Evolutionary conservation across 805 yeast species (phyloP).

Genomic region (Yarrowia divulgata): DNA sequence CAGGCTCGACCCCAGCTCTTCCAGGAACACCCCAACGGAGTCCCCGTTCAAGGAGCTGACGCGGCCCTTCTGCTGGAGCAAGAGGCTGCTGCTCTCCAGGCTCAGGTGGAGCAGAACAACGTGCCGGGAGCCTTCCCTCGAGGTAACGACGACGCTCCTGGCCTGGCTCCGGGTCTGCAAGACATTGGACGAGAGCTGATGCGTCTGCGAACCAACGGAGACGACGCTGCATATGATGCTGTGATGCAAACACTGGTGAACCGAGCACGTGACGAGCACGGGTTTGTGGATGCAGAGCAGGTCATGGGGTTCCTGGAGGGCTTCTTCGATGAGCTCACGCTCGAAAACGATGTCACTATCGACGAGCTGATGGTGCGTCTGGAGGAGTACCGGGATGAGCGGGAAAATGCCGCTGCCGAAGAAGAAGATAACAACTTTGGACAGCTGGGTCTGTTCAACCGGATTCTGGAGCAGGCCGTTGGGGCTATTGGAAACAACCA

Average conservation of each 20-base stretch:
- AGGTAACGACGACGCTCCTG: slow-evolving; percentile 1
- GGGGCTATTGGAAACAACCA: slow-evolving; percentile 35
- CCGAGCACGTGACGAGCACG: slow-evolving; percentile 24
- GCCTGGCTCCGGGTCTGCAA: slow-evolving; percentile 11
- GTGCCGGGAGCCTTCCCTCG: slow-evolving; percentile 28
- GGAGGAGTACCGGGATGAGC: slow-evolving; percentile 19
- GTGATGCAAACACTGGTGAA: slow-evolving; percentile 21
- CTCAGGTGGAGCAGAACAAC: slow-evolving; percentile 21
- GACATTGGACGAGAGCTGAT: slow-evolving; percentile 30
- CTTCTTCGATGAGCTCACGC: slow-evolving; percentile 22
- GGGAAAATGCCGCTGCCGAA: slow-evolving; percentile 24
- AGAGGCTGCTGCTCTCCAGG: slow-evolving; percentile 23
- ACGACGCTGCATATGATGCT: slow-evolving; percentile 36
- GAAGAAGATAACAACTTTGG: slow-evolving; percentile 21
- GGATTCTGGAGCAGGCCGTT: slow-evolving; percentile 16
- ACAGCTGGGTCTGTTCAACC: slow-evolving; percentile 26
- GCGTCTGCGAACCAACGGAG: slow-evolving; percentile 34
- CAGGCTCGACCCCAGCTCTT: slow-evolving; percentile 36
- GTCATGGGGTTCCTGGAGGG: slow-evolving; percentile 27
- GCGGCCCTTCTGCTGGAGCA: slow-evolving; percentile 2
- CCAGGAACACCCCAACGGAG: slow-evolving; percentile 13
- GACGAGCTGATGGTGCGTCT: slow-evolving; percentile 24
- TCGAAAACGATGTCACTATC: slow-evolving; percentile 19
- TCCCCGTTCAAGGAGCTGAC: slow-evolving; percentile 7
- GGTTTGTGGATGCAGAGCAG: slow-evolving; percentile 29